A percentile compares a stretch with the other conserved stretches of the same genome.
Conservation (phyloP, 108 stramenopile species). For the Cyclotella sp. region DNA sequence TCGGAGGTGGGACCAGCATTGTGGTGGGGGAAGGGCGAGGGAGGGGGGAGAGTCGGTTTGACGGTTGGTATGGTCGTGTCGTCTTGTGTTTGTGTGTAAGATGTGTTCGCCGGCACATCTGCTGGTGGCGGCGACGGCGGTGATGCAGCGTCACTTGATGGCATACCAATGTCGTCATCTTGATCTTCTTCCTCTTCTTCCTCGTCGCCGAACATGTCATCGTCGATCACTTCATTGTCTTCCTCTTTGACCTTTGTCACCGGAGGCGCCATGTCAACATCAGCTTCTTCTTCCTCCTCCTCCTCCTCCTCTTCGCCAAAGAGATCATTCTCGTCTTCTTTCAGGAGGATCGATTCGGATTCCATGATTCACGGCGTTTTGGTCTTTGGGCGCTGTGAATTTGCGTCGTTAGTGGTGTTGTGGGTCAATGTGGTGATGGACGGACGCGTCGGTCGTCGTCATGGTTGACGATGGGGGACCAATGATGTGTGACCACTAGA, state of each 20-base stretch:
- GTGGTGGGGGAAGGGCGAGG: slow-evolving; percentile 85
- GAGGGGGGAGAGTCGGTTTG: slow-evolving; percentile 42
- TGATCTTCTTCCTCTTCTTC: slow-evolving; percentile 50
- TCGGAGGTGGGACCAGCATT: slow-evolving; percentile 71
- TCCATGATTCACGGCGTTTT: too few relatives aligned
- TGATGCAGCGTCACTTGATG: not conserved
- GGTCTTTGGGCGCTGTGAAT: too few relatives aligned
- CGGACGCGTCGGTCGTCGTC: too few relatives aligned
- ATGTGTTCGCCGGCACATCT: not conserved
- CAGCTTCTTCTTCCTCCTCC: slow-evolving; percentile 12
- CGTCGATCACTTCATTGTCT: slow-evolving; percentile 12
- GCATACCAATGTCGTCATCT: slow-evolving; percentile 38
- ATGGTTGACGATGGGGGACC: too few relatives aligned
- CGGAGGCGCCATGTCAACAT: slow-evolving; percentile 30
- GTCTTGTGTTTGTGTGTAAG: slow-evolving; percentile 44
- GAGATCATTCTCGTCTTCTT: slow-evolving; percentile 47
- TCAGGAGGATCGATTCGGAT: slow-evolving; percentile 20
- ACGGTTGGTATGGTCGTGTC: slow-evolving; percentile 31
- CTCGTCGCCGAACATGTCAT: slow-evolving; percentile 47
- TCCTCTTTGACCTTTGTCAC: not conserved
- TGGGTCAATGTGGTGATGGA: too few relatives aligned
- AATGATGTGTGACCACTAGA: too few relatives aligned
- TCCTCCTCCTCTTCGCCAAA: slow-evolving; percentile 47
- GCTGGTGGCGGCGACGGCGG: not conserved
- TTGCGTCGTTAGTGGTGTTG: too few relatives aligned